Base-by-base conservation (phyloP, 148 eudicot genomes). In the Fagopyrum homotropicum region DNA sequence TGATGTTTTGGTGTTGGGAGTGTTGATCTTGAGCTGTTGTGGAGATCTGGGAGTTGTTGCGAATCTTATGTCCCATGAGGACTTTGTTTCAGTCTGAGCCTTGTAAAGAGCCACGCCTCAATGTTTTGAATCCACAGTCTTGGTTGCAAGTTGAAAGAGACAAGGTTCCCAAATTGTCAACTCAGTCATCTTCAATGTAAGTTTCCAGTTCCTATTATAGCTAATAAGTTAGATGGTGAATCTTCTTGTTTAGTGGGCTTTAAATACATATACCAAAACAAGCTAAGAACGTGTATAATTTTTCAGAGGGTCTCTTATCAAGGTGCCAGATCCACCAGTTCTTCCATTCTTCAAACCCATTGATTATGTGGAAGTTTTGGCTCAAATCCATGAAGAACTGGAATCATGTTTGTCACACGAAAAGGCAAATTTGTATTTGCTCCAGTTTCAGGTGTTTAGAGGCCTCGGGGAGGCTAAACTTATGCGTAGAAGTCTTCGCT, bases 61-160 rank as follows among this genome's bases (percentile, higher is more conserved):
- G 80, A 60, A 81, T 88, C 26, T 78, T 94, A 82, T 89, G 97
- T 86, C 97, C 96, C 69, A 94, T 94, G 98, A 94, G 96, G 97
- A 84, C 91, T 45, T 84, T 87, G 73, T 85, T 87, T 73, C 87
- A 95, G 61, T 94, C 98, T 10, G 97, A 94, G 57, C 83, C 96
- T 44, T 89, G 90, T 85, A 91, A 91, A 88, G 91, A 91, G 72
- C 75, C 96, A 77, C 90, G 86, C 77, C 88, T 91, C n/a, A 90
- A 86, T 82, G 86, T 91, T 80, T 71, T 90, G 15, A 90, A 88
- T 87, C 97, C 98, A 45, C 97, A 94, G 79, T 91, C 97, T 75
- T 94, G 98, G 98, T 90, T 94, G 43, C 98, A 91, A 90, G 96
- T 91, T 84, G 97, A 91, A 78, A 94, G 97, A 77, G 97, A 95